phyloP scores from a whole-genome alignment of 305 asterid species.

The Fraxinus ornus region DNA sequence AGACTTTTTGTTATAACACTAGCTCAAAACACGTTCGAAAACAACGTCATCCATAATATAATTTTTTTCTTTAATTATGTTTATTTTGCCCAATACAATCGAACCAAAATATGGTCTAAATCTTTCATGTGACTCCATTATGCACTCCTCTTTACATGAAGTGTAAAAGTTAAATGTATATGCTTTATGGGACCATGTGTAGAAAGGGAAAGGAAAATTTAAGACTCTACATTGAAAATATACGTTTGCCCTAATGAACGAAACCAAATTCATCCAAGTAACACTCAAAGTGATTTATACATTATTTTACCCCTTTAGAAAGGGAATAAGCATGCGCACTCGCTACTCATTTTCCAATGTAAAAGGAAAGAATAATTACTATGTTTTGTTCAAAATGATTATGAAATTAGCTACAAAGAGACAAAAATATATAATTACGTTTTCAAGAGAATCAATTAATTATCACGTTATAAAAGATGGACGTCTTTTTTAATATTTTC shows the following conservation, averaged over 20 bases:
- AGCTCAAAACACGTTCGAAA: too few relatives aligned
- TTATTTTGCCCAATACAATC: neutral
- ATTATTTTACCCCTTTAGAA: conserved; percentile 18
- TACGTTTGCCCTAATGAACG: conserved; percentile 24
- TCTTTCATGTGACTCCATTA: neutral
- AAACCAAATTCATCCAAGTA: conserved; percentile 26
- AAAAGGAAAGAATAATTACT: neutral
- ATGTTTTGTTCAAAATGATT: too few relatives aligned
- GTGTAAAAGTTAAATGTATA: conserved; percentile 3
- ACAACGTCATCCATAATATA: too few relatives aligned
- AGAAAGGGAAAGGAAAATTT: neutral
- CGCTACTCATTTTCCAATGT: conserved; percentile 14
- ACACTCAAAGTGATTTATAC: conserved; percentile 25
- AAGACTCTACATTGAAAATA: conserved; percentile 6
- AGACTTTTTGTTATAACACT: too few relatives aligned
- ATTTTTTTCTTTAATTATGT: too few relatives aligned
- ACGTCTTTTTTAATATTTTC: too few relatives aligned
- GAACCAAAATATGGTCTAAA: neutral
- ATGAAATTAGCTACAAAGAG: too few relatives aligned
- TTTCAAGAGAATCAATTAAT: too few relatives aligned
- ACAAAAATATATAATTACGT: too few relatives aligned
- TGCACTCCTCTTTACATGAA: neutral
- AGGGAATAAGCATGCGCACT: conserved; percentile 34
- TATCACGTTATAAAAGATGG: too few relatives aligned
- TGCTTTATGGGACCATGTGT: conserved; percentile 45